These are phyloP conservation scores for Xylaria telfairii DNA, from an alignment of 495 filamentous ascomycete species.

Conservation along the genomic window DNA sequence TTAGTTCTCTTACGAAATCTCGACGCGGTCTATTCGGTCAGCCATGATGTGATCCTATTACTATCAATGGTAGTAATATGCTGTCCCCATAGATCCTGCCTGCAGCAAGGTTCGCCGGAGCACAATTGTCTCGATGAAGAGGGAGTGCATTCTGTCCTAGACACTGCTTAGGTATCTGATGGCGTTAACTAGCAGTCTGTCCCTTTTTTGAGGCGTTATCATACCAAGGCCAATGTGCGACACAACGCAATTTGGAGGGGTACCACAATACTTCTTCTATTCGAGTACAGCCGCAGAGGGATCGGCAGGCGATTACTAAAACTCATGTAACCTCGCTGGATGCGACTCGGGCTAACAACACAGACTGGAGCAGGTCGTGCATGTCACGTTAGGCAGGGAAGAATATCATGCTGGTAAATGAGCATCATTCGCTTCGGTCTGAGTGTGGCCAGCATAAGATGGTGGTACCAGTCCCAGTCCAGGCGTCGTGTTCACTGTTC, in stretches of 20 bases:
- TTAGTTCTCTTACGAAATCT: background rate
- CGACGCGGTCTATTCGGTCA: background rate
- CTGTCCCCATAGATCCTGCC: background rate
- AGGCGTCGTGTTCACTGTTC: conserved; percentile 10
- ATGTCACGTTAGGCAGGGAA: conserved; percentile 16
- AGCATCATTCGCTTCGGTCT: conserved; percentile 12
- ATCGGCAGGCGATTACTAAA: conserved; percentile 28
- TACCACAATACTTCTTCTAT: conserved; percentile 10
- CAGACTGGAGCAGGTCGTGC: background rate
- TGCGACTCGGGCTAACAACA: conserved; percentile 19
- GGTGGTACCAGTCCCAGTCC: conserved; percentile 1
- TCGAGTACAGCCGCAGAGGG: conserved; percentile 15
- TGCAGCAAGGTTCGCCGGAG: background rate
- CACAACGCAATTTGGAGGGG: conserved; percentile 16
- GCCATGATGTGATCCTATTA: background rate
- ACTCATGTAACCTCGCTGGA: conserved; percentile 19
- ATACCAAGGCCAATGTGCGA: conserved; percentile 13
- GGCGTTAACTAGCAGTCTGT: background rate
- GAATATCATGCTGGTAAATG: conserved; percentile 14
- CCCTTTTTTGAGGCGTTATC: background rate
- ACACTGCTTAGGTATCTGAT: background rate
- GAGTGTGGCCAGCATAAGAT: conserved; percentile 10
- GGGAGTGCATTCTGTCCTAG: background rate
- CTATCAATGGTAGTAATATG: conserved; percentile 9
- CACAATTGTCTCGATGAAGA: background rate